Percentiles rank a stretch among this genome's conserved stretches.
phyloP scores from a whole-genome alignment of 495 filamentous ascomycete genomes.

The Penicillium longicatenatum region DNA sequence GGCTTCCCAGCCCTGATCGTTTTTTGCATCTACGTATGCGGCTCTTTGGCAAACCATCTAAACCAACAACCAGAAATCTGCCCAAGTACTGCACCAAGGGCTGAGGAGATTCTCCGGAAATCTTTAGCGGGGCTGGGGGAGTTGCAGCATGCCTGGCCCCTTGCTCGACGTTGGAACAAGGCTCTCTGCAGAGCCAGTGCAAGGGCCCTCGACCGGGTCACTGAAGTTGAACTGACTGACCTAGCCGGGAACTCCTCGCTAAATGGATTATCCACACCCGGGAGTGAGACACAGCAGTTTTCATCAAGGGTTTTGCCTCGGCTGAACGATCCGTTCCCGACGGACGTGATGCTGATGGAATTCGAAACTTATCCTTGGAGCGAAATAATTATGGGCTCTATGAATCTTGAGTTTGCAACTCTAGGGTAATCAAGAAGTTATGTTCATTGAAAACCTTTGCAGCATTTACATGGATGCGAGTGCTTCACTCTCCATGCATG shows the following conservation, averaged over 20 bases:
- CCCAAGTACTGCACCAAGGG: background rate
- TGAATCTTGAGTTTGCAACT: background rate
- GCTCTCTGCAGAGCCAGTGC: constrained; percentile 1
- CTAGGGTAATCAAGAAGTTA: background rate
- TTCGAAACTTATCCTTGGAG: constrained; percentile 1
- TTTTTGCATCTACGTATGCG: background rate
- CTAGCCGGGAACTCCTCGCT: background rate
- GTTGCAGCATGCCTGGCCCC: constrained; percentile 1
- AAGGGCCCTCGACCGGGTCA: background rate
- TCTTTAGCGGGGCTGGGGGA: background rate
- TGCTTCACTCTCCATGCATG: too few relatives aligned
- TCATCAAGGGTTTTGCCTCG: background rate
- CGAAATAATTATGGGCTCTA: background rate
- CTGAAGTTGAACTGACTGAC: background rate
- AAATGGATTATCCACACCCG: background rate
- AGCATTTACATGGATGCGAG: too few relatives aligned
- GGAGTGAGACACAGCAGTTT: background rate
- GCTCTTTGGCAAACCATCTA: constrained; percentile 2
- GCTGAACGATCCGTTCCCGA: constrained; percentile 1
- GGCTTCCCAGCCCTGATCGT: constrained; percentile 3
- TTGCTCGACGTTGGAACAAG: constrained; percentile 1
- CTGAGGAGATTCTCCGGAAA: constrained; percentile 1
- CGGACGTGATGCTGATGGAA: background rate
- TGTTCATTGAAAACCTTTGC: too few relatives aligned
- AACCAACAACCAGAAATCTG: background rate